Base-by-base conservation (phyloP, 371 early-diverging fungal species). In the Batkoa obscura region DNA sequence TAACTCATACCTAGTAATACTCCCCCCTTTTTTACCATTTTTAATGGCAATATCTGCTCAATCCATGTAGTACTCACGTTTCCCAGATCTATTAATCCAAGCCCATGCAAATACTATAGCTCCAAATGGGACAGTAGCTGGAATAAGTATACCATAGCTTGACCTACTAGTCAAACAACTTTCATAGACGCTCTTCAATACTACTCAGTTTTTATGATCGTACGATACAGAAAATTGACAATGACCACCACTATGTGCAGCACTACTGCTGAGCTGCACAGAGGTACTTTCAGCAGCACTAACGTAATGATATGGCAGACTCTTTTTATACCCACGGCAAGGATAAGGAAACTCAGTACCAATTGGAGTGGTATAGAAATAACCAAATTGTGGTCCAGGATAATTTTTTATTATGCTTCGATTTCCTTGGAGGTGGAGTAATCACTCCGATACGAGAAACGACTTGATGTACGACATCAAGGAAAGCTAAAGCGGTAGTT, bases 171-270 rank as follows among this genome's bases (percentile, higher is more conserved):
- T 30, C 17, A 50, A 50, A 33, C 58, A 57, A 2, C 39, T 30
- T 9, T 33, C 37, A 13, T 50, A 10, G 31, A 57, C 50, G 2
- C 50, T 57, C 30, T 57, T 50, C 36, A 57, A 15, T 4, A 50
- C 58, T 2, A 57, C 58, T 50, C 48, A 57, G 58, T 58, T 17
- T 39, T 75, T 80, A 31, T 58, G 50, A 17, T 58, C 51, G 31
- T 58, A 58, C 31, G 45, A 43, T 3, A 58, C 2, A 13, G 51
- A 23, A 42, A 58, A 50, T 23, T 58, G 52, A 50, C 58, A 58
- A 38, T 58, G 58, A 10, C 58, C 51, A 15, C 58, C 58, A 31
- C 17, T 53, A 43, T 58, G 58, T 3, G 49, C 32, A 12, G 37
- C 42, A 23, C 2, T 9, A 34, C 50, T 34, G n/a, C 23, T n/a